These are phyloP conservation scores for Suhomyces faveliae DNA, from an alignment of 805 yeast species.

Conservation along the genomic window DNA sequence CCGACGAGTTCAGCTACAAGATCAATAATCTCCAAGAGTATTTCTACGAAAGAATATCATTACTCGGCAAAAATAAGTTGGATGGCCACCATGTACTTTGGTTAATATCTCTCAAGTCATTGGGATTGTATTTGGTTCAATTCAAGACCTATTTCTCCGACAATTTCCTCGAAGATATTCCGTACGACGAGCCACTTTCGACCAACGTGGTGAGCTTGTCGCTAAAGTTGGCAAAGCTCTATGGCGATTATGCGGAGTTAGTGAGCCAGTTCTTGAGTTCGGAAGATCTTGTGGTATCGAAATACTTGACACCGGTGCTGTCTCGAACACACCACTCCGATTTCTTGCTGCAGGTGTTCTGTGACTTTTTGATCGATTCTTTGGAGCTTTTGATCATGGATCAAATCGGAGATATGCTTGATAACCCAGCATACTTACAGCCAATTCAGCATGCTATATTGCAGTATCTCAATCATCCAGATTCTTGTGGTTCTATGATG, in stretches of 20 bases:
- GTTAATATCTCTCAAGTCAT: conserved; percentile 13
- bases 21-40: conserved; percentile 20
- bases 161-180: neutral
- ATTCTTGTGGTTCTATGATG: conserved; percentile 9
- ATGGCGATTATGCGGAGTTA: conserved; percentile 6
- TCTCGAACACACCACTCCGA: neutral
- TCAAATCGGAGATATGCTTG: conserved; percentile 3
- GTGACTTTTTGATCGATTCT: conserved; percentile 7
- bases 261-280: conserved; percentile 3
- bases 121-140: conserved; percentile 5
- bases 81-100: conserved; percentile 19
- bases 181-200: conserved; percentile 1
- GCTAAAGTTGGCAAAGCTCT: conserved; percentile 10
- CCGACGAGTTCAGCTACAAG: conserved; percentile 12
- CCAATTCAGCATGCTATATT: conserved; percentile 7
- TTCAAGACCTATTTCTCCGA: neutral
- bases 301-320: neutral
- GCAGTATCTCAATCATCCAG: neutral
- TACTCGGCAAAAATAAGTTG: conserved; percentile 12
- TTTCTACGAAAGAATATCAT: conserved; percentile 13
- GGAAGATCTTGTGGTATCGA: conserved; percentile 4
- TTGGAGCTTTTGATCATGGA: conserved; percentile 14
- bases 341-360: neutral
- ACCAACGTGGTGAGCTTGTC: conserved; percentile 7
- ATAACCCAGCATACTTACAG: neutral